These are phyloP conservation scores for Cryphonectria nitschkei DNA, from an alignment of 2,329 filamentous ascomycete genomes.

Conservation along the genomic window DNA sequence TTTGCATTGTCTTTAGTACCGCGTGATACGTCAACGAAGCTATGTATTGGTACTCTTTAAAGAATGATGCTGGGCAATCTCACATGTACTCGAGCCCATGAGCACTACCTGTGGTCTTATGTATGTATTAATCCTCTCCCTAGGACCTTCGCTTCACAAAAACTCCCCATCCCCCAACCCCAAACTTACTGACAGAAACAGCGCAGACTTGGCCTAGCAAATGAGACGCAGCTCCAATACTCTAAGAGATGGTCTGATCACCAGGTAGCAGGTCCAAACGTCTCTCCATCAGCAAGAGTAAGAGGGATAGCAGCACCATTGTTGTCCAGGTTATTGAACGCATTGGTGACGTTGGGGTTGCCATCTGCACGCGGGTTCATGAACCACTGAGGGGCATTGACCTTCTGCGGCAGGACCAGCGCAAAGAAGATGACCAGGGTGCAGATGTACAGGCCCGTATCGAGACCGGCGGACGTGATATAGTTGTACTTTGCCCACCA, in stretches of 20 bases:
- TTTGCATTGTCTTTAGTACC: background rate
- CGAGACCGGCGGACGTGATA: slow-evolving; percentile 55
- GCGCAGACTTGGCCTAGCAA: background rate
- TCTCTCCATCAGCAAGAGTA: slow-evolving; percentile 40
- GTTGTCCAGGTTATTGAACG: slow-evolving; percentile 22
- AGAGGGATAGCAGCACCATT: slow-evolving; percentile 17
- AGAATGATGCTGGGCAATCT: background rate
- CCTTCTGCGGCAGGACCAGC: slow-evolving; percentile 24
- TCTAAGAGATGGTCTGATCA: background rate
- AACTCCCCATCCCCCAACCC: too few relatives aligned
- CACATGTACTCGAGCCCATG: background rate
- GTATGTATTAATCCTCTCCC: background rate
- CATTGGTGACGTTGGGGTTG: slow-evolving; percentile 37
- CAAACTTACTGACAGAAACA: too few relatives aligned
- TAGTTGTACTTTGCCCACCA: slow-evolving; percentile 64
- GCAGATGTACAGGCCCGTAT: slow-evolving; percentile 54
- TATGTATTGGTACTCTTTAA: background rate
- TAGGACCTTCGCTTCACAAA: background rate
- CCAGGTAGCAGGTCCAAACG: slow-evolving; percentile 46
- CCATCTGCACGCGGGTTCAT: slow-evolving; percentile 43
- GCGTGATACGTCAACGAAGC: background rate
- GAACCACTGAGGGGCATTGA: slow-evolving; percentile 29
- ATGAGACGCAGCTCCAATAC: background rate
- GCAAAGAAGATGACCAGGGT: slow-evolving; percentile 51
- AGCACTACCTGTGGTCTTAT: background rate